Evolutionary conservation across 2,329 filamentous ascomycete species (phyloP).

Genomic region (Fusarium devonianum): DNA sequence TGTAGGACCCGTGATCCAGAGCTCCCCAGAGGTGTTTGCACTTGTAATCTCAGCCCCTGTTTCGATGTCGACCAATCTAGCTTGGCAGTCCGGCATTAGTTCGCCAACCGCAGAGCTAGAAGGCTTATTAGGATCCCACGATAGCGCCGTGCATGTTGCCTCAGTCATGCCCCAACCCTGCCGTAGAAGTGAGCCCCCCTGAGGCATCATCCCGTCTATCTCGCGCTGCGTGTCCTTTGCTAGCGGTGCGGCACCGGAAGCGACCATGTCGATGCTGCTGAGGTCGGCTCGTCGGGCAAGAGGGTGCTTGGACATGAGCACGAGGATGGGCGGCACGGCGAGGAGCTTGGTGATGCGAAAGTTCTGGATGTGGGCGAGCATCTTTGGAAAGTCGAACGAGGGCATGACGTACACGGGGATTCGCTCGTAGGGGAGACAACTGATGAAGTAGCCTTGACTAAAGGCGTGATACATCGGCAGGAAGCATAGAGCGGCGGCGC

Average conservation of each 20-base stretch:
- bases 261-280: constrained; percentile 66
- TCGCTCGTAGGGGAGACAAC: constrained; percentile 61
- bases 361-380: constrained; percentile 72
- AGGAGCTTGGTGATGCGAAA: constrained; percentile 72
- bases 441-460: constrained; percentile 74
- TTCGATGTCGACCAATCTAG: constrained; percentile 68
- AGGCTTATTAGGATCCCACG: constrained; percentile 69
- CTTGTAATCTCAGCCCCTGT: constrained; percentile 59
- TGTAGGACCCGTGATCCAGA: constrained; percentile 76
- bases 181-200: constrained; percentile 47
- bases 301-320: constrained; percentile 76
- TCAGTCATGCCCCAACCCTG: constrained; percentile 94
- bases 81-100: constrained; percentile 56
- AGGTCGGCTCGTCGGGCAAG: constrained; percentile 71
- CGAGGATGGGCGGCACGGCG: constrained; percentile 77
- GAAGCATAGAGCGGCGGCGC: constrained; percentile 65
- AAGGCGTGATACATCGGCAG: constrained; percentile 80
- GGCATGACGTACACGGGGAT: constrained; percentile 80
- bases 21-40: constrained; percentile 67
- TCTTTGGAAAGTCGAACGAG: constrained; percentile 75
- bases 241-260: constrained; percentile 75
- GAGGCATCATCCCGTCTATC: constrained; percentile 59
- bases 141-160: constrained; percentile 73
- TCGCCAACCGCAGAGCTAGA: constrained; percentile 40
- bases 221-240: constrained; percentile 55